Evolutionary conservation across 139 green algal species (phyloP).

Genomic region (Coelastrella sp.): DNA sequence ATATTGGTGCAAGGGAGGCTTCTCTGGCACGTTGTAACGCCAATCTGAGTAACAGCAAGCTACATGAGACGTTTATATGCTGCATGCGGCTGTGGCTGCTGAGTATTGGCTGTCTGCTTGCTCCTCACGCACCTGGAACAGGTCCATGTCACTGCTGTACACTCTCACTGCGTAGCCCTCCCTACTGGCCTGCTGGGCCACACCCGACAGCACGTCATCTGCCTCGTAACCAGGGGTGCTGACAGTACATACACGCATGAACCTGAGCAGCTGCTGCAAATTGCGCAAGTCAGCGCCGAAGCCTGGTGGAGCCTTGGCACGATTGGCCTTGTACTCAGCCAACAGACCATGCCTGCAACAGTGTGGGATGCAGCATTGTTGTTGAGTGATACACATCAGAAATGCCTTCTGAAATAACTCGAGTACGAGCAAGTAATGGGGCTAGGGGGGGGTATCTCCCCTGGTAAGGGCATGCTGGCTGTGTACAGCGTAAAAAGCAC

Average conservation of each 20-base stretch:
- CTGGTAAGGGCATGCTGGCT: too few relatives aligned
- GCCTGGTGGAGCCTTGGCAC: background rate
- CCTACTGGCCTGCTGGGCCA: background rate
- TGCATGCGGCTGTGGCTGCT: background rate
- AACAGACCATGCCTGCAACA: conserved; percentile 10
- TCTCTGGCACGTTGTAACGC: background rate
- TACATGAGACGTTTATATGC: background rate
- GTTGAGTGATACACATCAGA: background rate
- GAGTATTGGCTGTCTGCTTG: background rate
- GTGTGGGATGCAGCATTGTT: background rate
- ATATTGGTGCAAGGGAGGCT: background rate
- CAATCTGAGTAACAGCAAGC: too few relatives aligned
- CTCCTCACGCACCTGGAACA: conserved; percentile 23
- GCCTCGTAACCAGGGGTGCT: conserved; percentile 40
- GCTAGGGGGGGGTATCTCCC: too few relatives aligned
- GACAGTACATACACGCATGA: conserved; percentile 21
- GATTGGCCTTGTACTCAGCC: conserved; percentile 27
- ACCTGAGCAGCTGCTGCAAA: conserved; percentile 36
- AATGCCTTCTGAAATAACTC: background rate
- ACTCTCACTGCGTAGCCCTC: conserved; percentile 55
- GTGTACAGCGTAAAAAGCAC: too few relatives aligned
- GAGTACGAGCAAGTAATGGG: background rate
- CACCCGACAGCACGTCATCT: conserved; percentile 26
- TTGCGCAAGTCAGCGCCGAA: conserved; percentile 36
- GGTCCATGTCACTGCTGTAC: conserved; percentile 36